Evolutionary conservation across 768 basidiomycete genomes (phyloP).

Genomic region (Boletellus emodensis): DNA sequence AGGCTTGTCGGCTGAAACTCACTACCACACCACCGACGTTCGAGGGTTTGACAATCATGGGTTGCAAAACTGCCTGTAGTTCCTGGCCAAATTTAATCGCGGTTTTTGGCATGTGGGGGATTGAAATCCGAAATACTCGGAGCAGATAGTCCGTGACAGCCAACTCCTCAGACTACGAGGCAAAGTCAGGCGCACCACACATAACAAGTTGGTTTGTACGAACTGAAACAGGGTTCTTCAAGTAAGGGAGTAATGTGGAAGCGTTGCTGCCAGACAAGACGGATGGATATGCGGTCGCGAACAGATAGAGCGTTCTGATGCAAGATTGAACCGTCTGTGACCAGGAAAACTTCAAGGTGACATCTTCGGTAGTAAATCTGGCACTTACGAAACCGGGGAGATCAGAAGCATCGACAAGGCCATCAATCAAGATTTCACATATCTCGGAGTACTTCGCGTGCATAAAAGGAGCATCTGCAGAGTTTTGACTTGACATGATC

Average conservation of each 20-base stretch:
- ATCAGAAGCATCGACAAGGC: conserved; percentile 82
- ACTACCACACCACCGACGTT: conserved; percentile 64
- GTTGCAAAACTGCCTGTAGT: conserved; percentile 74
- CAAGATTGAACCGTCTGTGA: conserved; percentile 76
- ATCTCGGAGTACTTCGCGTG: conserved; percentile 75
- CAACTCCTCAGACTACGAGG: conserved; percentile 71
- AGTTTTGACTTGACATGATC: conserved; percentile 73
- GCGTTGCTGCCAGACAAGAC: conserved; percentile 83
- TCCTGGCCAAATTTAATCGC: conserved; percentile 85
- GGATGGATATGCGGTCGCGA: conserved; percentile 77
- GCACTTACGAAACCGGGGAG: conserved; percentile 68
- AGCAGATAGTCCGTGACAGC: conserved; percentile 81
- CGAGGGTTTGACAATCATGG: conserved; percentile 89
- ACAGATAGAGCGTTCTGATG: conserved; percentile 78
- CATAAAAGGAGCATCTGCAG: conserved; percentile 46
- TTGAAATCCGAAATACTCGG: conserved; percentile 79
- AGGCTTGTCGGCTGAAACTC: conserved; percentile 14
- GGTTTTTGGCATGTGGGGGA: conserved; percentile 88
- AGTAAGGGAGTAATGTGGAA: conserved; percentile 81
- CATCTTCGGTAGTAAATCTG: background rate
- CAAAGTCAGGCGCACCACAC: background rate
- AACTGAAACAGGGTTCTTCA: conserved; percentile 79
- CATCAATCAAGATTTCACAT: conserved; percentile 82
- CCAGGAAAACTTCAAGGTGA: background rate
- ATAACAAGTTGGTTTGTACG: conserved; percentile 19